phyloP scores from a whole-genome alignment of 306 rosid species.

The Quercus suber region DNA sequence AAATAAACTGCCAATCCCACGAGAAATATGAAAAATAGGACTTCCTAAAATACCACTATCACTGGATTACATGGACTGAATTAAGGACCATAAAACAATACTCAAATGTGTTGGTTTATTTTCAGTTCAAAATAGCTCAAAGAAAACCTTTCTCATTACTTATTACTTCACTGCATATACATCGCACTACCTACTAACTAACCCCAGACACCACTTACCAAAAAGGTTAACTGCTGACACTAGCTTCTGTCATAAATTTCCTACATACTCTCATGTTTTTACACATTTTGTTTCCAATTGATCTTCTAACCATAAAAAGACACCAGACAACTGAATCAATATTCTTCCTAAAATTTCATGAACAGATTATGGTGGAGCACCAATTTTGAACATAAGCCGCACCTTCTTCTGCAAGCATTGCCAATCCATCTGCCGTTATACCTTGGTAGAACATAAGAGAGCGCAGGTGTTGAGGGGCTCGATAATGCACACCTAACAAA shows the following conservation, averaged over 20 bases:
- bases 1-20: not conserved
- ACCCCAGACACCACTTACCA: no score
- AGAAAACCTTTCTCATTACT: not conserved
- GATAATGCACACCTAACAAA: constrained; percentile 93
- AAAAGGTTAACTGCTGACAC: not conserved
- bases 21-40: no score
- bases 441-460: constrained; percentile 39
- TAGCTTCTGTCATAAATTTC: not conserved
- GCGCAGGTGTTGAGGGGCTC: constrained; percentile 86
- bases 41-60: not conserved
- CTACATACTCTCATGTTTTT: not conserved
- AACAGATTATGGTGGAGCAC: constrained; percentile 5
- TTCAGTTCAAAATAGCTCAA: not conserved
- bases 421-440: constrained; percentile 63
- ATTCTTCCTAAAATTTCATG: not conserved
- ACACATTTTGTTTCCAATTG: not conserved
- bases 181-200: not conserved
- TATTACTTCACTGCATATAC: not conserved
- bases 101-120: not conserved
- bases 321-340: not conserved
- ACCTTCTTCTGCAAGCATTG: constrained; percentile 96
- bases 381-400: constrained; percentile 1
- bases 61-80: not conserved
- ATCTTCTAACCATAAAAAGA: constrained; percentile 1
- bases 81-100: no score